These are phyloP conservation scores for Clavariopsis aquatica DNA, from an alignment of 495 filamentous ascomycete species.

Conservation along the genomic window DNA sequence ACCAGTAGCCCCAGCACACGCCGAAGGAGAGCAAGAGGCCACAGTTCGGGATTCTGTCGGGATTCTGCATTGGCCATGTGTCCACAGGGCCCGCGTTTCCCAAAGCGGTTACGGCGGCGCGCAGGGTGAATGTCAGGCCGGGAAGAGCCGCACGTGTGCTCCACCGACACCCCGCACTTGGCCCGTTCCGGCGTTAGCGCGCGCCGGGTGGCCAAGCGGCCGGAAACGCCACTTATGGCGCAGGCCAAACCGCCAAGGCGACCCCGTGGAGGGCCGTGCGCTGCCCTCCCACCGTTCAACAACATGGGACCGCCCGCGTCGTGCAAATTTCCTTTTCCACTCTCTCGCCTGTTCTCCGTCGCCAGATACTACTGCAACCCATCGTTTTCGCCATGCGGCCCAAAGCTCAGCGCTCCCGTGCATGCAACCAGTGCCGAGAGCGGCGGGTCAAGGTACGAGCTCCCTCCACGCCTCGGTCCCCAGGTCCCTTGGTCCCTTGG, in stretches of 20 bases:
- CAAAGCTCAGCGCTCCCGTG: too few relatives aligned
- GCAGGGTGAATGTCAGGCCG: slow-evolving; percentile 1
- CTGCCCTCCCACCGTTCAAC: not conserved
- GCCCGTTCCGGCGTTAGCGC: not conserved
- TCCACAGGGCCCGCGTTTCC: not conserved
- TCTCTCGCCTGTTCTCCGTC: not conserved
- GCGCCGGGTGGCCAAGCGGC: too few relatives aligned
- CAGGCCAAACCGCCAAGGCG: not conserved
- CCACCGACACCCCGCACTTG: not conserved
- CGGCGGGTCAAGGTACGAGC: slow-evolving; percentile 31
- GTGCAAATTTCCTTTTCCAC: slow-evolving; percentile 27
- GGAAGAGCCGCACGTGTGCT: not conserved
- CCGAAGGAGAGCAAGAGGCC: too few relatives aligned
- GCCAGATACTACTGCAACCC: not conserved
- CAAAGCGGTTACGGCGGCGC: not conserved
- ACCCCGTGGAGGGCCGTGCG: not conserved
- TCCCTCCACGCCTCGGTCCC: too few relatives aligned
- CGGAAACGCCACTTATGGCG: not conserved
- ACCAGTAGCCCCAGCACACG: too few relatives aligned
- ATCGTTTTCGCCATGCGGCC: slow-evolving; percentile 14
- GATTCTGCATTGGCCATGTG: not conserved
- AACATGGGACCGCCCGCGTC: slow-evolving; percentile 10
- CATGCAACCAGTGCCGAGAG: too few relatives aligned
- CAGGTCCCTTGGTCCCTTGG: too few relatives aligned
- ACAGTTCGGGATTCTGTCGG: too few relatives aligned